phyloP scores from a whole-genome alignment of 257 asterid genomes.

The Forsythia viridissima region DNA sequence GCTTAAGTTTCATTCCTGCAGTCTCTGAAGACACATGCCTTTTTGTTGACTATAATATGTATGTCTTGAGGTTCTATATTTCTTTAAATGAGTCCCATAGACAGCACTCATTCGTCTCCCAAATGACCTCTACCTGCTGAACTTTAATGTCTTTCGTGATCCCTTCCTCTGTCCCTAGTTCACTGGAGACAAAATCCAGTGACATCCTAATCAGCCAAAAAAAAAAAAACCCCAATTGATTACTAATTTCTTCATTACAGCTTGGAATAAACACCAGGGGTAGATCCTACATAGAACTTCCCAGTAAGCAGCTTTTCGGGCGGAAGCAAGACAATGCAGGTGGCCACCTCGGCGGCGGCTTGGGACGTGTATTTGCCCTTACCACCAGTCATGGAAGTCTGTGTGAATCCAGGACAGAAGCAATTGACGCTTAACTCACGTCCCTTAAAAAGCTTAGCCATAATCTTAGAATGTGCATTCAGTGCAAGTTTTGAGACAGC shows the following conservation, averaged over 20 bases:
- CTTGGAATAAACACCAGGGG: constrained; percentile 35
- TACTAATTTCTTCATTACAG: constrained; percentile 22
- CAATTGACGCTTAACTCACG: constrained; percentile 57
- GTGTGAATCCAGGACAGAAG: constrained; percentile 80
- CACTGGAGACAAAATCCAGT: too few species aligned
- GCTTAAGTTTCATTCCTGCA: too few species aligned
- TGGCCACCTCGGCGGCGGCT: constrained; percentile 49
- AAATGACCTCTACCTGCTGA: too few species aligned
- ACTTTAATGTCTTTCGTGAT: too few species aligned
- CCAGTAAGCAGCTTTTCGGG: constrained; percentile 57
- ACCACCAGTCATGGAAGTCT: constrained; percentile 77
- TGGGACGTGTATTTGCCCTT: constrained; percentile 55
- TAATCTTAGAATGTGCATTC: constrained; percentile 56
- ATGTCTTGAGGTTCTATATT: too few species aligned
- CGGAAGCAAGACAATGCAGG: constrained; percentile 43
- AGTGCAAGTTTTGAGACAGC: constrained; percentile 78
- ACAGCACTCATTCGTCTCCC: too few species aligned
- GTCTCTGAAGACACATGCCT: too few species aligned
- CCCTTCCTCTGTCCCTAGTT: too few species aligned
- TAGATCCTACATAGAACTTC: constrained; percentile 38
- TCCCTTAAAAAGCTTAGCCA: constrained; percentile 47
- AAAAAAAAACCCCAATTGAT: too few species aligned
- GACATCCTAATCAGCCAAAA: too few species aligned
- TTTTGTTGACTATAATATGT: too few species aligned
- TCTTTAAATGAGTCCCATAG: too few species aligned